phyloP scores from a whole-genome alignment of 176 grass and related monocot species.

The Rhynchospora pubera region DNA sequence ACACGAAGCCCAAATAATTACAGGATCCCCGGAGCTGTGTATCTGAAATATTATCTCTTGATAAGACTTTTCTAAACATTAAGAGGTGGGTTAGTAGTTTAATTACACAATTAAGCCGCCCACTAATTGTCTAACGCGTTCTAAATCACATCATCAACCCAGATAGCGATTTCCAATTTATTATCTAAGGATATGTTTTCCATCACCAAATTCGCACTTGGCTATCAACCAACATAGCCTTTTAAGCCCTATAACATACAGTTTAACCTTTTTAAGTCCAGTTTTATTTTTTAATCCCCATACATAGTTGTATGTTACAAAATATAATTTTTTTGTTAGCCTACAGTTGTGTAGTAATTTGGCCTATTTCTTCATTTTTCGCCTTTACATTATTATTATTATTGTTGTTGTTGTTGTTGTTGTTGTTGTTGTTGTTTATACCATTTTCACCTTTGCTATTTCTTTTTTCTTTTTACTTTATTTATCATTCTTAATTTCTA shows the following conservation, averaged over 20 bases:
- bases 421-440: too few species aligned
- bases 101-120: slow-evolving; percentile 4
- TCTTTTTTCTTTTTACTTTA: too few species aligned
- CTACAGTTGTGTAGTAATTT: too few species aligned
- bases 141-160: not conserved
- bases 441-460: too few species aligned
- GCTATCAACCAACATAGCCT: too few species aligned
- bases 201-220: not conserved
- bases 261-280: too few species aligned
- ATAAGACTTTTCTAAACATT: not conserved
- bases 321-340: too few species aligned
- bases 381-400: too few species aligned
- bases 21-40: not conserved
- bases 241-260: too few species aligned
- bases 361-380: too few species aligned
- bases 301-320: not conserved
- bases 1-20: not conserved
- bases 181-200: not conserved
- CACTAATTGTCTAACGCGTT: not conserved
- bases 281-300: not conserved
- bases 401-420: too few species aligned
- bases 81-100: slow-evolving; percentile 13
- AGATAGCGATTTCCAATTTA: not conserved
- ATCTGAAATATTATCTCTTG: not conserved
- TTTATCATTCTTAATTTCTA: too few species aligned